These are phyloP conservation scores for Pelargonium nanum DNA, from an alignment of 345 rosid species.

Conservation along the genomic window DNA sequence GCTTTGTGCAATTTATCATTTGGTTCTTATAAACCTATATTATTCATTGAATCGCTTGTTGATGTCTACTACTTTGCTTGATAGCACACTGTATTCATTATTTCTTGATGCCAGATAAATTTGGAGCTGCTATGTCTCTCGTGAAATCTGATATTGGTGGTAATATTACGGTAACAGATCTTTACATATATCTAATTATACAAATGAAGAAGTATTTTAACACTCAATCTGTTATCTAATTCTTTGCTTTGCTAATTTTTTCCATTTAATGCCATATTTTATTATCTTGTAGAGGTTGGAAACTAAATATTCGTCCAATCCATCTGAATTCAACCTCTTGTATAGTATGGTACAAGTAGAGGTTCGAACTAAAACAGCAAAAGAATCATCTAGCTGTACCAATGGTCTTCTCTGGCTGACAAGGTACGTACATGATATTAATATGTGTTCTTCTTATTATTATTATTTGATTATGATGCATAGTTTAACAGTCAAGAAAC, in stretches of 20 bases:
- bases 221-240: background rate
- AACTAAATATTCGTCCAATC: slow-evolving; percentile 49
- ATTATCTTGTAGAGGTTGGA: slow-evolving; percentile 58
- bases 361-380: slow-evolving; percentile 58
- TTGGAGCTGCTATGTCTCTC: slow-evolving; percentile 84
- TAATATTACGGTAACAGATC: slow-evolving; percentile 52
- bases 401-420: slow-evolving; percentile 95
- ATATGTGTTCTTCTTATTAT: background rate
- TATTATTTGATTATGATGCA: background rate
- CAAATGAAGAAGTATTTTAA: background rate
- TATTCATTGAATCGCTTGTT: background rate
- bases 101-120: slow-evolving; percentile 47
- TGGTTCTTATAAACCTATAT: too few species aligned
- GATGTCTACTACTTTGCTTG: too few species aligned
- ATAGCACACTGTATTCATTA: background rate
- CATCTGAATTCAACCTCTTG: slow-evolving; percentile 50
- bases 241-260: background rate
- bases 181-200: slow-evolving; percentile 1
- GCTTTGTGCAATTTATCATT: too few species aligned
- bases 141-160: slow-evolving; percentile 90
- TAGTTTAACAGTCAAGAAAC: background rate
- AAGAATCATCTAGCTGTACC: slow-evolving; percentile 79
- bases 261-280: slow-evolving; percentile 1
- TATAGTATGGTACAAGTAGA: slow-evolving; percentile 62
- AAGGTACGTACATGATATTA: slow-evolving; percentile 39